These are phyloP conservation scores for Stereum hirsutum DNA, from an alignment of 1,284 basidiomycete species.

Conservation along the genomic window DNA sequence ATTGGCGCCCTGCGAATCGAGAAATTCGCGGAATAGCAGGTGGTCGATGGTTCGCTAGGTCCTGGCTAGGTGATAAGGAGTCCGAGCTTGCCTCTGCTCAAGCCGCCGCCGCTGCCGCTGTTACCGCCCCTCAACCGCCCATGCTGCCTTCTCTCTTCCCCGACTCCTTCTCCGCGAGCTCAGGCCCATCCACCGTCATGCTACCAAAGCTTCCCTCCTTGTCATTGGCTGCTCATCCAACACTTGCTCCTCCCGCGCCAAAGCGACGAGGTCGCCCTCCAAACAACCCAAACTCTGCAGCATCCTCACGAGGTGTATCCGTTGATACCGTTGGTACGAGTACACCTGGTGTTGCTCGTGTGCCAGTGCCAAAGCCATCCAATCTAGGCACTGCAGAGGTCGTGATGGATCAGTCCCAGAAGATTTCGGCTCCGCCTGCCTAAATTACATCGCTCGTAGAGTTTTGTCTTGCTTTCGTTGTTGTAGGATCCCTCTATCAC, in stretches of 20 bases:
- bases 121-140: too few relatives aligned
- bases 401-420: too few relatives aligned
- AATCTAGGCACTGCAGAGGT: constrained; percentile 10
- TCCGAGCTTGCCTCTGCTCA: constrained; percentile 40
- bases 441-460: too few relatives aligned
- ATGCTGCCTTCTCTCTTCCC: too few relatives aligned
- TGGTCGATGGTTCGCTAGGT: constrained; percentile 64
- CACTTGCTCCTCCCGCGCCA: too few relatives aligned
- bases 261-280: too few relatives aligned
- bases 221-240: constrained; percentile 8
- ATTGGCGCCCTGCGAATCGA: constrained; percentile 62
- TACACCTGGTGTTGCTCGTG: constrained; percentile 4
- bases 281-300: constrained; percentile 14
- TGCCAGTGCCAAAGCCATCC: constrained; percentile 9
- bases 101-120: constrained; percentile 17
- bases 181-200: constrained; percentile 7
- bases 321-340: constrained; percentile 6
- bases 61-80: constrained; percentile 76
- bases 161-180: too few relatives aligned
- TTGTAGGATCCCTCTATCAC: too few relatives aligned
- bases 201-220: constrained; percentile 11
- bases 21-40: constrained; percentile 74
- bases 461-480: too few relatives aligned
- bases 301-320: constrained; percentile 16
- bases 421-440: too few relatives aligned